Evolutionary conservation across 495 filamentous ascomycete genomes (phyloP), one percentile per base, ranked within the genome.

Genomic region (Stereocaulon alpinum): DNA sequence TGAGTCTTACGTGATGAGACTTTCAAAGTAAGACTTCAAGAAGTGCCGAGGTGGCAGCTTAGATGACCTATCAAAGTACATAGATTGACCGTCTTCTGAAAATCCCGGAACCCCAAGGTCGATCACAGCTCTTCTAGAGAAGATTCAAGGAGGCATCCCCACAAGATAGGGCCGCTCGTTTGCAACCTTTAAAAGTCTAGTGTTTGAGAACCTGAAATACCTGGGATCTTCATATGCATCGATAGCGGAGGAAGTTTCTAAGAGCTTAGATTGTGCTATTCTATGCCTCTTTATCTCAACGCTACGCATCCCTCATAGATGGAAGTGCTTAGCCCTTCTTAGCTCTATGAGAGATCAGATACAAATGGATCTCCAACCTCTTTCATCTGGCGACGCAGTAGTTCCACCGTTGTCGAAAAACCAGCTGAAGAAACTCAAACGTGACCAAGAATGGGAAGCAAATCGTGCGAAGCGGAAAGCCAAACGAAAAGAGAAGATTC

Each of bases 341-440:
- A 24, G 24, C 24, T 24, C 3, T 1, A 2, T 0, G 6, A 24
- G 22, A 10, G 2, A n/a, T 50, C 29, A n/a, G 20, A 27, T 55
- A 24, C 4, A 29, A 47, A 60, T 60, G 58, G 50, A 40, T 7
- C 2, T 14, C 11, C 29, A n/a, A 17, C 48, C 15, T 60, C 6
- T n/a, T 15, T 44, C 58, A 40, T 45, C 58, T 18, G 32, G 27
- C 18, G n/a, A 44, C 7, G 41, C 12, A 29, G 41, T 44, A 32
- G 20, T 27, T 30, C 60, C 54, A 45, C 43, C 50, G 18, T 40
- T 88, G 40, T 95, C 93, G 14, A 98, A 96, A 64, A 91, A 82
- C 62, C 84, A 89, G 61, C 70, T 82, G 49, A 95, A 92, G 71
- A 90, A 87, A 65, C 73, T 89, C 29, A 77, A 72, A 34, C 79